Base-by-base conservation (phyloP, 352 stramenopile species). In the Aphanomyces stellatus region DNA sequence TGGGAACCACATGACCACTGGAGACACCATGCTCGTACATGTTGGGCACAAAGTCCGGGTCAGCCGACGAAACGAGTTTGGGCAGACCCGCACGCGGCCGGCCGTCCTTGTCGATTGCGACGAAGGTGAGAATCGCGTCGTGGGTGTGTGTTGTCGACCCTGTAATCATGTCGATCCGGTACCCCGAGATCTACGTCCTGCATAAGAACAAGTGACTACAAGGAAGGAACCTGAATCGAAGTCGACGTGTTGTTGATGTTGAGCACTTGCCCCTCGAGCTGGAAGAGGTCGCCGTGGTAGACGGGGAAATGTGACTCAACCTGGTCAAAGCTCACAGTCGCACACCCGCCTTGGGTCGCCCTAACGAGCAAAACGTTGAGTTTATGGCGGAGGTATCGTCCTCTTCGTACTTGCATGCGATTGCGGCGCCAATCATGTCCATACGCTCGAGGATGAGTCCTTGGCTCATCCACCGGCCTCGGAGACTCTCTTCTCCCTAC, bases 221-320 rank as follows among this genome's bases (percentile, higher is more conserved):
- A 63, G 13, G 59, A 53, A 8, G 30, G 62, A 35, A 76, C 75
- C 60, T 81, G 75, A 35, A 69, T 74, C 34, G 76, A 74, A 37
- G 74, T 75, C 46, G 70, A 74, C 27, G 72, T 74, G 51, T 65
- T 73, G 42, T 56, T 65, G n/a, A 66, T 73, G 53, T 42, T 71
- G 53, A 78, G 69, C 6, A 76, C 66, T 30, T 72, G 62, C 7
- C 56, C 70, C 53, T 78, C 72, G 11, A 78, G 61, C 25, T 70
- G 73, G 61, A 78, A 71, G 19, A 78, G 61, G 25, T 78, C 73
- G 33, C 73, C 73, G 55, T 78, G 73, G 53, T 71, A 78, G 35
- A 78, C 71, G 24, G 73, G 73, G 34, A 71, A 65, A 63, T 76
- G 60, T 0, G 72, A 63, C 17, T 78, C 70, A 7, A 78, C 70